Percentiles rank a stretch among this genome's conserved stretches.
These are phyloP conservation scores for Omphalotus olearius DNA, from an alignment of 1,284 basidiomycete genomes.

Conservation along the genomic window DNA sequence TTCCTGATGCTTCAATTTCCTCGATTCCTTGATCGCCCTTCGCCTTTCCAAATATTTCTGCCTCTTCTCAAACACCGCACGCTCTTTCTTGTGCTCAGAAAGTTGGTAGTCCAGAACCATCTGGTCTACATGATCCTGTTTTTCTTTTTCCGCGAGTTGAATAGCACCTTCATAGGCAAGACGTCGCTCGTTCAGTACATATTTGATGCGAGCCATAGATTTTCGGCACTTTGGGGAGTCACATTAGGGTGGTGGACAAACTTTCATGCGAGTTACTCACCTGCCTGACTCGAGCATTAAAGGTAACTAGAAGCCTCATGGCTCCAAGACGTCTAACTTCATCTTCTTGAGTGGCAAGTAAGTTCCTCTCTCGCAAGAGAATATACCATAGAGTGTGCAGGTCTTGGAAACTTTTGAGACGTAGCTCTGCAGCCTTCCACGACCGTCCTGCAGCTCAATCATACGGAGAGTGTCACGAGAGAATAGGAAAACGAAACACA, in stretches of 20 bases:
- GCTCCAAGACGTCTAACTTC: constrained; percentile 64
- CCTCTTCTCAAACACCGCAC: constrained; percentile 3
- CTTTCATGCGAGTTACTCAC: constrained; percentile 2
- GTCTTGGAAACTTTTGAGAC: constrained; percentile 88
- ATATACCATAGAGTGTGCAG: constrained; percentile 94
- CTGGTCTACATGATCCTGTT: constrained; percentile 26
- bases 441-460: constrained; percentile 57
- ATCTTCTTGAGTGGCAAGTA: constrained; percentile 83
- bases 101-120: constrained; percentile 26
- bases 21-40: constrained; percentile 16
- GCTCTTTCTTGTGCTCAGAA: constrained; percentile 21
- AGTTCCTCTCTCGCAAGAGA: constrained; percentile 80
- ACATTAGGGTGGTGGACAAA: background rate
- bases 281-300: constrained; percentile 10
- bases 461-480: constrained; percentile 4
- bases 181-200: constrained; percentile 88
- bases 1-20: background rate
- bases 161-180: constrained; percentile 73
- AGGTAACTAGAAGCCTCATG: constrained; percentile 24
- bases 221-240: constrained; percentile 70
- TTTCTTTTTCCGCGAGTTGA: constrained; percentile 37
- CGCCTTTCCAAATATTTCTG: constrained; percentile 5
- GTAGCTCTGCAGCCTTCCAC: constrained; percentile 83
- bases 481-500: constrained; percentile 6
- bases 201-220: constrained; percentile 97